A percentile compares a stretch with the other conserved stretches of the same genome.
Evolutionary conservation across 345 rosid genomes (phyloP).

Genomic region (Melaleuca quinquenervia): DNA sequence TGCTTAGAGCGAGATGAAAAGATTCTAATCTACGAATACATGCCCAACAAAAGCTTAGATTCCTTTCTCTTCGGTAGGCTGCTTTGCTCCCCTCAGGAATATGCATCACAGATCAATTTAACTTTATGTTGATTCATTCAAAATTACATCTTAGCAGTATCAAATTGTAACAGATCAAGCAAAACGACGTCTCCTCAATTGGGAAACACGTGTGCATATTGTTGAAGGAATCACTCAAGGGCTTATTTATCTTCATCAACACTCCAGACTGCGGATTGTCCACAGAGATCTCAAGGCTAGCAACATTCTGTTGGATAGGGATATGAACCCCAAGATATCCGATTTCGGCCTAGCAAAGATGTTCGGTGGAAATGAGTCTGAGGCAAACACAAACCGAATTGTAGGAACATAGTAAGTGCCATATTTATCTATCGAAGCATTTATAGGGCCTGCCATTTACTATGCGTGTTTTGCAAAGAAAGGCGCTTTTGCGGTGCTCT

Average conservation of each 20-base stretch:
- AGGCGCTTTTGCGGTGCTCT: background rate
- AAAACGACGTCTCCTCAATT: conserved; percentile 7
- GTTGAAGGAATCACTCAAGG: conserved; percentile 33
- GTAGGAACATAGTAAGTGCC: conserved; percentile 35
- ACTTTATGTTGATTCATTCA: background rate
- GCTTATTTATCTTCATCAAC: conserved; percentile 41
- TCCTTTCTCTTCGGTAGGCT: conserved; percentile 13
- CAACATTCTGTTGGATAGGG: conserved; percentile 15
- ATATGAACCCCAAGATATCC: conserved; percentile 20
- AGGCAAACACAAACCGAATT: conserved; percentile 26
- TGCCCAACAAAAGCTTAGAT: conserved; percentile 30
- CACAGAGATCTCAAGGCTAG: conserved; percentile 36
- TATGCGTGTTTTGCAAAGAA: background rate
- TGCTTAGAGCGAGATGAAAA: conserved; percentile 19
- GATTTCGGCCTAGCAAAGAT: conserved; percentile 34
- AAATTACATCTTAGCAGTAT: background rate
- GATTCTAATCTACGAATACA: conserved; percentile 20
- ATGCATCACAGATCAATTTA: background rate
- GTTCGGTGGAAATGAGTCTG: conserved; percentile 6
- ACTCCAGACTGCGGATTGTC: conserved; percentile 31
- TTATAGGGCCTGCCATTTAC: background rate
- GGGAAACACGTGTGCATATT: conserved; percentile 15
- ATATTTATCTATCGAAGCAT: background rate
- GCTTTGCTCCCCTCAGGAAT: background rate
- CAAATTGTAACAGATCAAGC: conserved; percentile 12